Base-by-base conservation (phyloP, 1,139 yeast genomes). In the Hyphopichia fennica region DNA sequence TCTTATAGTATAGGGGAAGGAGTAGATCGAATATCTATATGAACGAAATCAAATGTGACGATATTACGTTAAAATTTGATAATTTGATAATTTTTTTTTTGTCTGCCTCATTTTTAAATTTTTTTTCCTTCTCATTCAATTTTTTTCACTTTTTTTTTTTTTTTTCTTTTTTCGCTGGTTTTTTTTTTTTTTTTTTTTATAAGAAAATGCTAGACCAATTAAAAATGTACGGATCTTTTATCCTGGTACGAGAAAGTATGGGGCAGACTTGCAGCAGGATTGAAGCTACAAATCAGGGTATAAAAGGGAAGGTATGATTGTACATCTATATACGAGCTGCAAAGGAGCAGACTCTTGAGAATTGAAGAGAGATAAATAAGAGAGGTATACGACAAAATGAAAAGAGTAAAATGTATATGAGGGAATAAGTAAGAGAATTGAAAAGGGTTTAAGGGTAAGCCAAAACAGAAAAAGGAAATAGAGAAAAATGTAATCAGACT, bases 401-500 rank as follows among this genome's bases (percentile, higher is more conserved):
- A 29, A 27, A n/a, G 30, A 31, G 14, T 6, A 31, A 31, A 22
- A 31, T 29, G 34, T 32, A 8, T 14, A n/a, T 32, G 16, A 34
- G 15, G 13, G 20, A 20, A 11, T 16, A 34, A n/a, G 11, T 34
- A 34, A 13, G 20, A 14, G 36, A n/a, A 31, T 31, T 31, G 22
- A 31, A 31, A 8, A 28, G 13, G 17, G 28, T 9, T 9, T 25
- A 20, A 20, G 9, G 23, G 8, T 20, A 20, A 20, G 23, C 8
- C 5, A 20, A 20, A 32, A 11, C 3, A 10, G 17, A 16, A 32
- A 17, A 27, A 19, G 28, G 14, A 39, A 18, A 4, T 19, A 17
- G 35, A 17, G 33, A 34, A 25, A n/a, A 18, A n/a, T 27, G 17
- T 25, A 15, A 25, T 15, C 18, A 40, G 14, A 63, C 68, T 43